Base-by-base conservation (phyloP, 1,284 basidiomycete genomes). In the Erythrobasidium hasegawianum region DNA sequence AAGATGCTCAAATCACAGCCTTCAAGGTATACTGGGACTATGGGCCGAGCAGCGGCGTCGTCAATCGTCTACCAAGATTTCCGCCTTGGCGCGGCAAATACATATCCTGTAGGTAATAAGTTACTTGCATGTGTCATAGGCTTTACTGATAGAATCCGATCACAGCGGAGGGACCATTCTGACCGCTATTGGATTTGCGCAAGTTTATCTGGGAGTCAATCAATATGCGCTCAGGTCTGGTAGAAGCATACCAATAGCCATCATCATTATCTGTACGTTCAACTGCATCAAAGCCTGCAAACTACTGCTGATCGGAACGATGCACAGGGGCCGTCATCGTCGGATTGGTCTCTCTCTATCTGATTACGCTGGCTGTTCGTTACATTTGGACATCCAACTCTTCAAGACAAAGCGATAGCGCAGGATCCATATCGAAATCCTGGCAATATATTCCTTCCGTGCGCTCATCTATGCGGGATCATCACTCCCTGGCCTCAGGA, bases 241-340 rank as follows among this genome's bases (percentile, higher is more conserved):
- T 10, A 11, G 66, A 8, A 57, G 16, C 11, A 43, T 47, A 29
- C 66, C 66, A 38, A 33, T 50, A 52, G 66, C 66, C 5, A 54
- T 61, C 5, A 68, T 61, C 18, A 22, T 62, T 20, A 62, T 68
- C 43, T 60, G 66, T 68, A n/a, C n/a, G n/a, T n/a, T n/a, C n/a
- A n/a, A n/a, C n/a, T n/a, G n/a, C n/a, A n/a, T n/a, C n/a, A n/a
- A n/a, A n/a, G n/a, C n/a, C n/a, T n/a, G n/a, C n/a, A n/a, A n/a
- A n/a, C n/a, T n/a, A n/a, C n/a, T n/a, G n/a, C n/a, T n/a, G n/a
- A n/a, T n/a, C n/a, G n/a, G n/a, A n/a, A n/a, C n/a, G n/a, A n/a
- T n/a, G n/a, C n/a, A n/a, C 39, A 65, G 62, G 62, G 62, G 62
- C 55, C 5, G 47, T 65, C n/a, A 50, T 58, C 11, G 45, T 57